Conservation (phyloP, 2,329 filamentous ascomycete genomes). For the Fonsecaea erecta region DNA sequence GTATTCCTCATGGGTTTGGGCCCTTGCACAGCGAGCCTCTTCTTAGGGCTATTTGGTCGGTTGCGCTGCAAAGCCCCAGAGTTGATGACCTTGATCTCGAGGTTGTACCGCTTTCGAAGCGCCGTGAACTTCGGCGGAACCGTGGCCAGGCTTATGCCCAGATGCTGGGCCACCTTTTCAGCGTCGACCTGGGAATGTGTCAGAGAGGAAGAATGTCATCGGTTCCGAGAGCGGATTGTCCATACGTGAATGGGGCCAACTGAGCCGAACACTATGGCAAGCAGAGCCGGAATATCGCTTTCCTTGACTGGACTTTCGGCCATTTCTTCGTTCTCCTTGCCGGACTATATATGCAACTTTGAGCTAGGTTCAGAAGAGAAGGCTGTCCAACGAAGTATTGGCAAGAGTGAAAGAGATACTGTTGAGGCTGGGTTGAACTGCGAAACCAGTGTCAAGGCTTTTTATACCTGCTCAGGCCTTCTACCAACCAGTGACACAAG, state of each 20-base stretch:
- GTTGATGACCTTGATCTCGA: constrained; percentile 35
- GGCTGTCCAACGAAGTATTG: not conserved
- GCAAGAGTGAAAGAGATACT: not conserved
- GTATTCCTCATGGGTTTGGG: not conserved
- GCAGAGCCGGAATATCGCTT: constrained; percentile 27
- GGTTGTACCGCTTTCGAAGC: constrained; percentile 29
- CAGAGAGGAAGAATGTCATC: not conserved
- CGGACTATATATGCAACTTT: not conserved
- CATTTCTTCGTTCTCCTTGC: constrained; percentile 13
- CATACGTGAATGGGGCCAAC: constrained; percentile 31
- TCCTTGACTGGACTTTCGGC: constrained; percentile 27
- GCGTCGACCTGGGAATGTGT: constrained; percentile 25
- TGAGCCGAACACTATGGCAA: constrained; percentile 32
- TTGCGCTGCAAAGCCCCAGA: constrained; percentile 32
- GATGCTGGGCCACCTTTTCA: constrained; percentile 28
- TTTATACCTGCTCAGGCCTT: not conserved
- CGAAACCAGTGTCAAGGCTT: not conserved
- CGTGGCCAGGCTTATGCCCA: constrained; percentile 31
- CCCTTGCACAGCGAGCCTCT: constrained; percentile 15
- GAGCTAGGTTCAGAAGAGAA: not conserved
- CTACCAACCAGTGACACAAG: not conserved
- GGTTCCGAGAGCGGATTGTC: not conserved
- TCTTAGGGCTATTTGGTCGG: constrained; percentile 30
- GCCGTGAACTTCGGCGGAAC: constrained; percentile 33
- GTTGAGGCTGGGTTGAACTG: not conserved